phyloP scores from a whole-genome alignment of 2,329 filamentous ascomycete genomes.

The Byssoonygena ceratinophila region DNA sequence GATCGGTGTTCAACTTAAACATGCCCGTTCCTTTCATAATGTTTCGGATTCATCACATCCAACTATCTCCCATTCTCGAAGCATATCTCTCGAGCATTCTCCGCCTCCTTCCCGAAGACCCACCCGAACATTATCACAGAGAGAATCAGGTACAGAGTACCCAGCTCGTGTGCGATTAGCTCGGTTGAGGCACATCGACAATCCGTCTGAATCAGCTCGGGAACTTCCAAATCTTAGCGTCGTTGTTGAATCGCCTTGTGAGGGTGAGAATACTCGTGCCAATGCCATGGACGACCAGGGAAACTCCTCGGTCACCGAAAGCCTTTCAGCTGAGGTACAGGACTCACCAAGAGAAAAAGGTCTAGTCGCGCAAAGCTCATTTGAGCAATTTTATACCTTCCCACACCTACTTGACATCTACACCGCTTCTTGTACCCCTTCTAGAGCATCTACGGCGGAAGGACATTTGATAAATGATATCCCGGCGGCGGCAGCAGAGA shows the following conservation, averaged over 20 bases:
- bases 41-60: background rate
- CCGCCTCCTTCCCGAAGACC: background rate
- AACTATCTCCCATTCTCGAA: background rate
- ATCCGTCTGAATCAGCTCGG: constrained; percentile 1
- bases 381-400: background rate
- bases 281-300: background rate
- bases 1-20: constrained; percentile 1
- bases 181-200: constrained; percentile 11
- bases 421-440: constrained; percentile 1
- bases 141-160: background rate
- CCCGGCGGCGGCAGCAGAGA: constrained; percentile 37
- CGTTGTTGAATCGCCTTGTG: constrained; percentile 14
- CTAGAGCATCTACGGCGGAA: background rate
- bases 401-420: constrained; percentile 3
- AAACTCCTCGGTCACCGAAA: background rate
- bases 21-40: constrained; percentile 3
- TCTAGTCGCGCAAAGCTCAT: background rate
- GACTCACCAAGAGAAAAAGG: background rate
- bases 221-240: constrained; percentile 12
- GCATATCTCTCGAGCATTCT: background rate
- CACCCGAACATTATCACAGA: background rate
- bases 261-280: background rate
- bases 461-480: constrained; percentile 25
- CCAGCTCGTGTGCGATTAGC: constrained; percentile 14
- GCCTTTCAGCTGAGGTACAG: background rate